Base-by-base conservation (phyloP, 1,284 basidiomycete genomes). In the Mycosarcoma mackinlayi region DNA sequence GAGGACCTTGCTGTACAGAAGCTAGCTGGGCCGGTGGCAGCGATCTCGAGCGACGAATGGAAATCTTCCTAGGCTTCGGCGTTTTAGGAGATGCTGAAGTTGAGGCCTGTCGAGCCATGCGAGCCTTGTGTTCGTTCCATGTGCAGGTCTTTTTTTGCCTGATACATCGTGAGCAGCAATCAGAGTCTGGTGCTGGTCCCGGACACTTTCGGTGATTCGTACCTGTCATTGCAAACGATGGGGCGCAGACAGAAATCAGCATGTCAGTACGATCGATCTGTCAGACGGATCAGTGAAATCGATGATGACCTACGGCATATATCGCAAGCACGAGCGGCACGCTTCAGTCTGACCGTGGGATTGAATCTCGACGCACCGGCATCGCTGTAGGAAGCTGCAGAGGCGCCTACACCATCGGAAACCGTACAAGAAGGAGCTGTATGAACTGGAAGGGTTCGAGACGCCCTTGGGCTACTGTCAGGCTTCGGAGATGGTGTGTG, bases 151-250 rank as follows among this genome's bases (percentile, higher is more conserved):
- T 57, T 16, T 46, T 24, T 18, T 50, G 40, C 9, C 21, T 33
- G 16, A 57, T 33, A 11, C 65, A 68, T 6, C 65, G 37, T 23
- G 18, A 19, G 25, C 65, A 68, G 5, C 28, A 39, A 4, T 38
- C 23, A 5, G 65, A 58, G 8, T 41, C 59, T 1, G 28, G 37
- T 3, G 31, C 21, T 10, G 58, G 57, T 13, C 65, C 65, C 14
- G 59, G 49, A 27, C 66, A 69, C 31, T 63, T 63, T 4, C 66
- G 55, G 59, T 69, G 66, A 19, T 58, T 49, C 4, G 11, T 18
- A 3, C 66, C 66, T 69, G 28, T 33, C 6, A 21, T 49, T 13
- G 19, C 27, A 4, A 25, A 24, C 3, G 21, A 40, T 7, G 41
- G 21, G 13, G 18, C 14, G 34, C 19, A 23, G 19, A 31, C 19